Evolutionary conservation across 495 filamentous ascomycete genomes (phyloP), one percentile per base, ranked within the genome.

Genomic region (Penicillium atrosanguineum): DNA sequence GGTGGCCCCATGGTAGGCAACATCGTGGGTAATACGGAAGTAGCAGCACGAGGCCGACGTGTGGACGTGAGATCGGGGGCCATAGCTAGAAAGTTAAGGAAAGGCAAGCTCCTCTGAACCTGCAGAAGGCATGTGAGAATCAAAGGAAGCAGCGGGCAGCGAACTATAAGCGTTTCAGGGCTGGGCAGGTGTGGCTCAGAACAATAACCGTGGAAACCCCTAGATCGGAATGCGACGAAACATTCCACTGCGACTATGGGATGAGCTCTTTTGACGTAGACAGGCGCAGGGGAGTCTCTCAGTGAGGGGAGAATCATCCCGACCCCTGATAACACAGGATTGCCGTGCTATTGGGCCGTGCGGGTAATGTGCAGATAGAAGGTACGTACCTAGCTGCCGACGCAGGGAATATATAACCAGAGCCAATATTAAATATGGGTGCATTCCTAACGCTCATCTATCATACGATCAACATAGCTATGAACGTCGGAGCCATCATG

Each of bases 41-140:
- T 85, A 74, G 61, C 79, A 73, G 64, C 79, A 76, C 50, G 67
- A 53, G 68, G 67, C 38, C 63, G 74, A 14, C 65, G 60, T 52
- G 81, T 84, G 6, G 80, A 69, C 59, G 82, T 87, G 49, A 85
- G 70, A 52, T 88, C 86, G 26, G 87, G 79, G 67, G 80, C 70
- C 82, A 84, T 83, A 4, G 37, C 12, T 31, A 44, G 36, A 3
- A 40, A 46, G 12, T 15, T 2, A 14, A 25, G 9, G 40, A 43
- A 8, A 42, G 11, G 11, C 14, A 29, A 48, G 59, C 55, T 52
- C 55, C 52, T 62, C 59, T 53, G 59, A 23, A 39, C 59, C 59
- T 28, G 59, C 59, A 57, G 59, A 62, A 57, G 52, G 55, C 53
- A 57, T 61, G 42, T 25, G 40, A 46, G 18, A 7, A 9, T 2